These are phyloP conservation scores for Pinus taeda DNA, from an alignment of 75 land plant species.

Conservation along the genomic window DNA sequence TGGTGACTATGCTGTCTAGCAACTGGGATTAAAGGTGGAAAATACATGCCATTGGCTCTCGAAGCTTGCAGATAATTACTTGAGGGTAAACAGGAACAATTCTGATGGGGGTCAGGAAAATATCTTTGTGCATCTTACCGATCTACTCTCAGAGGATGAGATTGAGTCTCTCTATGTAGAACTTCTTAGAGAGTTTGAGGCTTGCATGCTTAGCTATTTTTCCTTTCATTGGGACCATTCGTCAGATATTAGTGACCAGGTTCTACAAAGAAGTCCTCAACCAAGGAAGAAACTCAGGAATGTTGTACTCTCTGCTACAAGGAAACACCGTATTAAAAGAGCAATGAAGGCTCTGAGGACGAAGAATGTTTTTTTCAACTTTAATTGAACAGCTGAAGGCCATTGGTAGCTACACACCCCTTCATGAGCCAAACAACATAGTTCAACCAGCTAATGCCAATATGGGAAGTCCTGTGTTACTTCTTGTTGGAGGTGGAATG, in stretches of 20 bases:
- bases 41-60: slow-evolving; percentile 10
- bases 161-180: slow-evolving; percentile 1
- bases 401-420: slow-evolving; percentile 21
- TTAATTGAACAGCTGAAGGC: slow-evolving; percentile 69
- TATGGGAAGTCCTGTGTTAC: slow-evolving; percentile 25
- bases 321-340: slow-evolving; percentile 74
- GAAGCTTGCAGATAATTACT: slow-evolving; percentile 35
- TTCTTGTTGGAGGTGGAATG: slow-evolving; percentile 48
- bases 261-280: slow-evolving; percentile 29
- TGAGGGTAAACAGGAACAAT: slow-evolving; percentile 16
- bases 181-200: slow-evolving; percentile 26
- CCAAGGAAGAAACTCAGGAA: slow-evolving; percentile 34
- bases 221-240: slow-evolving; percentile 40
- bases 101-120: slow-evolving; percentile 17
- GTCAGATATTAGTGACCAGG: slow-evolving; percentile 19
- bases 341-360: slow-evolving; percentile 57
- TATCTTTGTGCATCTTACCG: slow-evolving; percentile 9
- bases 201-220: slow-evolving; percentile 36
- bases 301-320: slow-evolving; percentile 63
- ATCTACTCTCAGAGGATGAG: slow-evolving; percentile 1
- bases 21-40: slow-evolving; percentile 19
- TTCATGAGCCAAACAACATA: slow-evolving; percentile 10
- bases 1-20: slow-evolving; percentile 13
- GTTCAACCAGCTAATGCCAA: slow-evolving; percentile 7
- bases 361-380: slow-evolving; percentile 64